Evolutionary conservation across 2,329 filamentous ascomycete species (phyloP).

Genomic region (Claviceps capensis): DNA sequence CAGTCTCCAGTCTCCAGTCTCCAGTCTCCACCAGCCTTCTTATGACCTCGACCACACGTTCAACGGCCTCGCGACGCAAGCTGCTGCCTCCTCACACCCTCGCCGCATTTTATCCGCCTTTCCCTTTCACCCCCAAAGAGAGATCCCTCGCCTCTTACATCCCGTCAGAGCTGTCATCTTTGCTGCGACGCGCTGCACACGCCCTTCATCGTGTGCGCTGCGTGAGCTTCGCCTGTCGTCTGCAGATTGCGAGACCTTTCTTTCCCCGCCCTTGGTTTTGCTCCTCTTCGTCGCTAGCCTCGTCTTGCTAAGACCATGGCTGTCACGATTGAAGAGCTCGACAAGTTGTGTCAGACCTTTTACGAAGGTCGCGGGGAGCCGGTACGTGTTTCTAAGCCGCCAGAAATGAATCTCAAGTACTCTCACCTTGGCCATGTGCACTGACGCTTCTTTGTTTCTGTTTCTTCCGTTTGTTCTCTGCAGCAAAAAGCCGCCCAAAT

Average conservation of each 20-base stretch:
- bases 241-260: slow-evolving; percentile 8
- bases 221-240: slow-evolving; percentile 11
- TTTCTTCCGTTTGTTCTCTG: slow-evolving; percentile 18
- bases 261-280: slow-evolving; percentile 16
- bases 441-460: slow-evolving; percentile 24
- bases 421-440: slow-evolving; percentile 5
- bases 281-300: slow-evolving; percentile 16
- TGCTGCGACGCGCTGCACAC: slow-evolving; percentile 13
- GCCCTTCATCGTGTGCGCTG: slow-evolving; percentile 13
- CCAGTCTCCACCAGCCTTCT: neutral
- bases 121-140: neutral
- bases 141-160: neutral
- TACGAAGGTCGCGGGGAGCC: slow-evolving; percentile 93
- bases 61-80: neutral
- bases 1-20: neutral
- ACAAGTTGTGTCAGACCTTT: slow-evolving; percentile 90
- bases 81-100: slow-evolving; percentile 4
- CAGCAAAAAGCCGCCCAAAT: slow-evolving; percentile 95
- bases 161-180: neutral
- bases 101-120: slow-evolving; percentile 4
- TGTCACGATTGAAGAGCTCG: slow-evolving; percentile 80
- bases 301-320: slow-evolving; percentile 37
- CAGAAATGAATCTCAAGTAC: neutral
- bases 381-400: slow-evolving; percentile 38
- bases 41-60: slow-evolving; percentile 1